Evolutionary conservation across 2,329 filamentous ascomycete species (phyloP).

Genomic region (Ploettnerulaceae sp.): DNA sequence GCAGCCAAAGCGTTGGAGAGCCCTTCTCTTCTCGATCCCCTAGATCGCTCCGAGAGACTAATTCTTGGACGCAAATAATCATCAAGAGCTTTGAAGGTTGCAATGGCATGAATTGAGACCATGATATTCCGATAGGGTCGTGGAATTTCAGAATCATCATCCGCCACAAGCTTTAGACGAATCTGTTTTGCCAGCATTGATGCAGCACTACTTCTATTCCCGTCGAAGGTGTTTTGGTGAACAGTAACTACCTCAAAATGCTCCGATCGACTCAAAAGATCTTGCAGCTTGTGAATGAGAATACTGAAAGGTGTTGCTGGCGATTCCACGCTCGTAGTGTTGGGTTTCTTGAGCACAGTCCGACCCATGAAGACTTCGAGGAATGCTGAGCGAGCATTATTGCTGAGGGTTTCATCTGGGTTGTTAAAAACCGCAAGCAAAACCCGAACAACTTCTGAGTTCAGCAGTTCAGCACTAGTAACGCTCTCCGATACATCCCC

Average conservation of each 20-base stretch:
- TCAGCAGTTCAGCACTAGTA: constrained; percentile 89
- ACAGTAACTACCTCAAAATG: constrained; percentile 98
- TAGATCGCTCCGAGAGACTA: constrained; percentile 69
- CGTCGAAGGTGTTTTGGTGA: constrained; percentile 86
- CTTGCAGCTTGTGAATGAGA: constrained; percentile 89
- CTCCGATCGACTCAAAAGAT: constrained; percentile 91
- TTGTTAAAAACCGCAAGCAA: constrained; percentile 79
- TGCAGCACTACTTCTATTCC: constrained; percentile 81
- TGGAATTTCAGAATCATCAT: constrained; percentile 87
- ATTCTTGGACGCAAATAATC: constrained; percentile 93
- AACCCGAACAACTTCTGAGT: constrained; percentile 81
- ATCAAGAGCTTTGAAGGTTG: constrained; percentile 93
- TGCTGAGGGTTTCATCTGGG: constrained; percentile 54
- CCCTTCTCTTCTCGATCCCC: constrained; percentile 55
- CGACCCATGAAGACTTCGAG: constrained; percentile 88
- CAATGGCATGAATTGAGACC: constrained; percentile 97
- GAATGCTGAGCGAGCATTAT: constrained; percentile 74
- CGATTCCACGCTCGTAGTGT: constrained; percentile 60
- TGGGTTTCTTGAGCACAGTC: constrained; percentile 55
- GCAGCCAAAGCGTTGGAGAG: constrained; percentile 67
- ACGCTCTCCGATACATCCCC: constrained; percentile 86
- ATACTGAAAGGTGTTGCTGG: constrained; percentile 83
- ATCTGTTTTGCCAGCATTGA: constrained; percentile 98
- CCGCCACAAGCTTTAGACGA: constrained; percentile 79
- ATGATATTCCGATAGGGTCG: constrained; percentile 87